Evolutionary conservation across 345 rosid species (phyloP).

Genomic region (Geranium brycei): DNA sequence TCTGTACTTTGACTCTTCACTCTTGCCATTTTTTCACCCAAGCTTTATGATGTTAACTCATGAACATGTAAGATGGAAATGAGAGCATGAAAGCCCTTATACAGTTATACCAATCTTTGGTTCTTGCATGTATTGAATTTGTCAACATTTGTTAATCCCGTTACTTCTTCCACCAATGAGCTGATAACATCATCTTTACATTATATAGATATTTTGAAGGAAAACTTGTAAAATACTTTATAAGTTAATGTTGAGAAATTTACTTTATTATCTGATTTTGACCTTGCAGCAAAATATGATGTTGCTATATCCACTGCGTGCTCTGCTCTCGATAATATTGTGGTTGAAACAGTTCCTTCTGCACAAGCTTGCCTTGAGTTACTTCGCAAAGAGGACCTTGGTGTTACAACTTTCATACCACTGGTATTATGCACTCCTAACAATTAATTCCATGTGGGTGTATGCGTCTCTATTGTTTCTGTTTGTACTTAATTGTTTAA

Average conservation of each 20-base stretch:
- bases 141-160: neutral
- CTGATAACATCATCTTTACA: neutral
- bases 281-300: constrained; percentile 80
- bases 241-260: neutral
- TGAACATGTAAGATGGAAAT: neutral
- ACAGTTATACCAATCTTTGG: neutral
- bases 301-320: constrained; percentile 95
- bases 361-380: constrained; percentile 93
- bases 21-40: neutral
- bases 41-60: neutral
- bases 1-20: constrained; percentile 6
- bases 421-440: constrained; percentile 37
- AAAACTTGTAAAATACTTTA: too few species aligned
- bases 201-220: neutral
- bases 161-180: neutral
- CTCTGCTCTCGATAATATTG: constrained; percentile 80
- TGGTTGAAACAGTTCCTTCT: constrained; percentile 85
- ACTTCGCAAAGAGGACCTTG: constrained; percentile 77
- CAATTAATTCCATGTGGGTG: neutral
- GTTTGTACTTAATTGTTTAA: neutral
- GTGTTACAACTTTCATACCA: constrained; percentile 93
- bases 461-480: neutral
- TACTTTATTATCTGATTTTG: constrained; percentile 4
- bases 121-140: neutral
- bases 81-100: neutral